Evolutionary conservation across 192 early-diverging fungal species (phyloP).

Genomic region (Backusella mclennaniae): DNA sequence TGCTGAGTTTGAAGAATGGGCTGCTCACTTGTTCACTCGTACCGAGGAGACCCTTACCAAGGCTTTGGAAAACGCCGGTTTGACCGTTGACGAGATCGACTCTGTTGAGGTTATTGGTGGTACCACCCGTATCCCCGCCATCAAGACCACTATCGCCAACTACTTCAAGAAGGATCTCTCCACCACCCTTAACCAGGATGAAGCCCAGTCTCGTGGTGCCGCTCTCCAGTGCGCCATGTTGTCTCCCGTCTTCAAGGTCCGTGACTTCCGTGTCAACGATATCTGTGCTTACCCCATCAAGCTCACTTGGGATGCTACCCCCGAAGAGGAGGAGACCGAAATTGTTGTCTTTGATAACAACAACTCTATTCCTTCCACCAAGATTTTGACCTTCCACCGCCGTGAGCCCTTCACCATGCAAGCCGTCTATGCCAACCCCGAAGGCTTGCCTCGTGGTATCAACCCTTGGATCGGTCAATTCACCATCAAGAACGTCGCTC

Average conservation of each 20-base stretch:
- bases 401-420: slow-evolving; percentile 80
- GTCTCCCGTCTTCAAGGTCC: slow-evolving; percentile 96
- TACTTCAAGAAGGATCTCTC: slow-evolving; percentile 89
- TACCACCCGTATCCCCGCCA: slow-evolving; percentile 89
- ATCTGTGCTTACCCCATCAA: slow-evolving; percentile 86
- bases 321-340: slow-evolving; percentile 73
- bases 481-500: slow-evolving; percentile 79
- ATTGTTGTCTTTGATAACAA: slow-evolving; percentile 87
- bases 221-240: slow-evolving; percentile 97
- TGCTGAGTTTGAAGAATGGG: slow-evolving; percentile 83
- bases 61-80: slow-evolving; percentile 73
- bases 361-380: slow-evolving; percentile 87
- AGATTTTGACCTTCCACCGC: slow-evolving; percentile 91
- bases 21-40: slow-evolving; percentile 66
- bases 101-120: slow-evolving; percentile 95
- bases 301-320: slow-evolving; percentile 81
- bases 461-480: slow-evolving; percentile 83
- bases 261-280: slow-evolving; percentile 93
- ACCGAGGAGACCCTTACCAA: slow-evolving; percentile 72
- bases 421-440: slow-evolving; percentile 72
- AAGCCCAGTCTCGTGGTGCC: slow-evolving; percentile 94
- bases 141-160: slow-evolving; percentile 86
- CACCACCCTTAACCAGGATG: slow-evolving; percentile 96
- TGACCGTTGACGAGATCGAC: slow-evolving; percentile 83
- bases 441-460: slow-evolving; percentile 72